These are phyloP conservation scores for Cryptococcus sp. DNA, from an alignment of 1,284 basidiomycete species.

Conservation along the genomic window DNA sequence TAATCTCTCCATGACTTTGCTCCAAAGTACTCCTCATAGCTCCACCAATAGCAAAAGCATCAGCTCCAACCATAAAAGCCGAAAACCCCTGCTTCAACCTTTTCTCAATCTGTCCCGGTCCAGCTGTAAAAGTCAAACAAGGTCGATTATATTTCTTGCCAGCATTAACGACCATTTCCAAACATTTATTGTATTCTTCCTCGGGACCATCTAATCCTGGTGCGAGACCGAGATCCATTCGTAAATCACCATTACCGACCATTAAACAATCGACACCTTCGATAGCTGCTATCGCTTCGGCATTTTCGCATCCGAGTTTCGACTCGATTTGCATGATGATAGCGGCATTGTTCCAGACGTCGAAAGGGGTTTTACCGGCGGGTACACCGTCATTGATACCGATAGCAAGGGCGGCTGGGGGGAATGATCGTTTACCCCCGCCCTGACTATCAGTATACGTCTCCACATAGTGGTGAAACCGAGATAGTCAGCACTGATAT, in stretches of 20 bases:
- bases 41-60: conserved; percentile 2
- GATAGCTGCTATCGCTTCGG: conserved; percentile 21
- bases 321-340: conserved; percentile 27
- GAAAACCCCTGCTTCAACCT: conserved; percentile 13
- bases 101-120: conserved; percentile 8
- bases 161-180: conserved; percentile 10
- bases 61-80: conserved; percentile 8
- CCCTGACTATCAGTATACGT: background rate
- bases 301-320: conserved; percentile 16
- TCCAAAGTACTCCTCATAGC: conserved; percentile 2
- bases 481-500: background rate
- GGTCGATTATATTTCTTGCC: conserved; percentile 10
- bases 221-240: background rate
- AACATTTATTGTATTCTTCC: conserved; percentile 6
- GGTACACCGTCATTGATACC: conserved; percentile 16
- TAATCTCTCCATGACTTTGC: background rate
- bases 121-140: conserved; percentile 11
- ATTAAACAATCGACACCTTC: background rate
- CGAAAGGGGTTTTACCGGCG: conserved; percentile 11
- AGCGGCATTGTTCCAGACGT: conserved; percentile 19
- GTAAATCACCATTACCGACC: background rate
- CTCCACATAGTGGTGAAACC: background rate
- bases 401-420: conserved; percentile 8
- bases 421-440: conserved; percentile 13
- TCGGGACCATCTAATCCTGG: conserved; percentile 15